These are phyloP conservation scores for Symbiodinium pilosum DNA, from an alignment of 73 alveolate genomes.

Conservation along the genomic window DNA sequence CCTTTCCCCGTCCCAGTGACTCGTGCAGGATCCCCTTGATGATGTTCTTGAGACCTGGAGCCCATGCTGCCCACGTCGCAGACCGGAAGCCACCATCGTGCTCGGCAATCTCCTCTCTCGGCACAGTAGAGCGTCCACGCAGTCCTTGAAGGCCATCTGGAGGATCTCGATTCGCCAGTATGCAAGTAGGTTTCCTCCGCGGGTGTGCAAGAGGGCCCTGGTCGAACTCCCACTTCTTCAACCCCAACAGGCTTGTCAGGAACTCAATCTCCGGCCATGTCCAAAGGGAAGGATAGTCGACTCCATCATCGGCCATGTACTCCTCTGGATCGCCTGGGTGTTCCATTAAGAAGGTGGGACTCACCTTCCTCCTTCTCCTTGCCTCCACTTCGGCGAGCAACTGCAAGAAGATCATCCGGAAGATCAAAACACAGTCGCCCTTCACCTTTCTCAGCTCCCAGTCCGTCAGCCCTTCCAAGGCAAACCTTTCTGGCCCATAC, in stretches of 20 bases:
- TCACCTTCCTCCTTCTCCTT: background rate
- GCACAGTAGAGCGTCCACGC: background rate
- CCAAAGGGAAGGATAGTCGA: background rate
- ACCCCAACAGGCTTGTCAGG: background rate
- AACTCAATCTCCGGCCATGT: background rate
- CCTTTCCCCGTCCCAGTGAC: background rate
- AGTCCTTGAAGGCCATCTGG: background rate
- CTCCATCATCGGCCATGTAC: background rate
- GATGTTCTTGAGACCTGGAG: background rate
- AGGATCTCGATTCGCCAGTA: background rate
- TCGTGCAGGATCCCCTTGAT: background rate
- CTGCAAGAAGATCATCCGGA: background rate
- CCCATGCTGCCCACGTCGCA: background rate
- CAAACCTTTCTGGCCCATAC: background rate
- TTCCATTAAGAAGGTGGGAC: background rate
- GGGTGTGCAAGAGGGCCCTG: background rate
- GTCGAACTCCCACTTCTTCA: background rate
- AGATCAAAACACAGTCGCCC: background rate
- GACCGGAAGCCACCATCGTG: background rate
- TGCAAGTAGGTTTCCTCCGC: background rate
- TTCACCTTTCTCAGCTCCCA: background rate
- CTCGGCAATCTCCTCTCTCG: background rate
- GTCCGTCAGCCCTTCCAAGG: background rate
- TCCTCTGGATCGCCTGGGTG: background rate
- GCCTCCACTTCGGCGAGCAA: background rate